Evolutionary conservation across 2,329 filamentous ascomycete genomes (phyloP).

Genomic region (Metarhizium humberi): DNA sequence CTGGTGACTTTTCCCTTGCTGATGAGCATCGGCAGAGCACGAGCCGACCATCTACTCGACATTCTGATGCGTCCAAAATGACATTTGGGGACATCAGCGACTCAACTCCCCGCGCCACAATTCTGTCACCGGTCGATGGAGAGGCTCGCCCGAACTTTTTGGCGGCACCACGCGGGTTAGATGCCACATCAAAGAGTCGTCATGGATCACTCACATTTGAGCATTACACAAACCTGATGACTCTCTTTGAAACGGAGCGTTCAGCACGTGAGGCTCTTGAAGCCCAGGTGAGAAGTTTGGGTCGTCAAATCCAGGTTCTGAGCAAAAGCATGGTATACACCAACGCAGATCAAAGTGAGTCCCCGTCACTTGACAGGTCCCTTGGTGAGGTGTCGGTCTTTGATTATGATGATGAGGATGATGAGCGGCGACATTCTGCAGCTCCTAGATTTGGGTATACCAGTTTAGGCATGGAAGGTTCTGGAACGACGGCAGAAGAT

Average conservation of each 20-base stretch:
- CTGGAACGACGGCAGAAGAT: conserved; percentile 24
- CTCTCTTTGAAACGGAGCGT: conserved; percentile 48
- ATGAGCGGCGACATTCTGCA: conserved; percentile 8
- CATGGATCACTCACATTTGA: conserved; percentile 28
- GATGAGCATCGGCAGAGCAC: conserved; percentile 3
- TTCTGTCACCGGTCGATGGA: conserved; percentile 10
- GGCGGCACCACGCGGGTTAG: conserved; percentile 23
- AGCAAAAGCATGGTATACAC: conserved; percentile 24
- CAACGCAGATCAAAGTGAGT: conserved; percentile 15
- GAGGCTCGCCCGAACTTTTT: conserved; percentile 31
- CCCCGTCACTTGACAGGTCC: conserved; percentile 26
- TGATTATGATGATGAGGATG: conserved; percentile 32
- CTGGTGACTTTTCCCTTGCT: neutral
- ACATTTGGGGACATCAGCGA: conserved; percentile 39
- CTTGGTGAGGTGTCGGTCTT: conserved; percentile 29
- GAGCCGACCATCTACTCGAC: conserved; percentile 23
- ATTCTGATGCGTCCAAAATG: conserved; percentile 30
- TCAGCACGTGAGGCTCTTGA: conserved; percentile 46
- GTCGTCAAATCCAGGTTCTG: conserved; percentile 38
- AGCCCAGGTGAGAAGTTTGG: conserved; percentile 43
- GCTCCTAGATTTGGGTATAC: neutral
- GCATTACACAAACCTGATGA: conserved; percentile 39
- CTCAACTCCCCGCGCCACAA: conserved; percentile 29
- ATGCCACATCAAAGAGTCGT: conserved; percentile 21
- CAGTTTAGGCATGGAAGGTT: conserved; percentile 20